Percentiles rank a stretch among this genome's conserved stretches.
phyloP scores from a whole-genome alignment of 176 grass and related monocot genomes.

The Hsuehochloa calcarea region DNA sequence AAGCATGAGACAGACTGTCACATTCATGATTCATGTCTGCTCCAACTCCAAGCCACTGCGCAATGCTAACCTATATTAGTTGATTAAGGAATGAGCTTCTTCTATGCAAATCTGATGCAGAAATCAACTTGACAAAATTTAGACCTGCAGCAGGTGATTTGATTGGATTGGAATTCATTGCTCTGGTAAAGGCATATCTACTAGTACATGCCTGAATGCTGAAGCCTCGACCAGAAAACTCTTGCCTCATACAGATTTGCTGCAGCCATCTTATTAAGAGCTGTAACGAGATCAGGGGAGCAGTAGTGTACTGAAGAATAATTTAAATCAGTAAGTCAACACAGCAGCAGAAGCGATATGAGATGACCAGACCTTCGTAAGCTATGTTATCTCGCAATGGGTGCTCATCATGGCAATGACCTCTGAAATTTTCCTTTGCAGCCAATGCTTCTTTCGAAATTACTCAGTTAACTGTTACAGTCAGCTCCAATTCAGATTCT shows the following conservation, averaged over 20 bases:
- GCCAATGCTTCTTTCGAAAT: not conserved
- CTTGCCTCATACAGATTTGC: not conserved
- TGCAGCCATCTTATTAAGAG: not conserved
- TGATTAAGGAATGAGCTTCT: not conserved
- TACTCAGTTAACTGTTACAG: constrained; percentile 24
- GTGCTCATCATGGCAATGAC: constrained; percentile 5
- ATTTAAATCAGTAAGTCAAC: not conserved
- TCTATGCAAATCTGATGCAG: not conserved
- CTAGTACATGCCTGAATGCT: not conserved
- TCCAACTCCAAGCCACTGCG: not conserved
- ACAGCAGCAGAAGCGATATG: not conserved
- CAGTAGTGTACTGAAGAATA: not conserved
- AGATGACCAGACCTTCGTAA: constrained; percentile 2
- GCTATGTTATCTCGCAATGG: not conserved
- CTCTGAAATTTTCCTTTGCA: not conserved
- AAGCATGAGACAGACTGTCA: not conserved
- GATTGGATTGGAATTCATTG: not conserved
- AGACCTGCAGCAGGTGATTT: not conserved
- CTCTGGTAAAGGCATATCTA: not conserved
- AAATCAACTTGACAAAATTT: not conserved
- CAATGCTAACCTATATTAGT: not conserved
- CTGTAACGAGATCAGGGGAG: not conserved
- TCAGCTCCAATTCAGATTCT: constrained; percentile 24
- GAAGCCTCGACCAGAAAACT: not conserved
- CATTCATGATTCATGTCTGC: constrained; percentile 6